Percentiles rank a stretch among this genome's conserved stretches.
Conservation (phyloP, 192 early-diverging fungal genomes). For the Dissophora globulifera region DNA sequence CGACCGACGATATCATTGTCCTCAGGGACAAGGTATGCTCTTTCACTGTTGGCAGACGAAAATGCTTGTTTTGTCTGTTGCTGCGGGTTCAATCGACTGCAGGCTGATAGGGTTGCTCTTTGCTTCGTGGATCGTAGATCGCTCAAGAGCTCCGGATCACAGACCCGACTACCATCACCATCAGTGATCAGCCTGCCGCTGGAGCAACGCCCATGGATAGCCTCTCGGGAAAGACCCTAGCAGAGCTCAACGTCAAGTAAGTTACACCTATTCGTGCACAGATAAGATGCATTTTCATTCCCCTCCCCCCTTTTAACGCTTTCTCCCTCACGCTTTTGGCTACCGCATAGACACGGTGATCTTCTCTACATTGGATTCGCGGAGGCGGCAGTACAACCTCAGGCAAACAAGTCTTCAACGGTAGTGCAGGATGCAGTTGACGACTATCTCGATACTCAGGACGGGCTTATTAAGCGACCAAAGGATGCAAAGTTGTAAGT, state of each 20-base stretch:
- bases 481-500: conserved; percentile 85
- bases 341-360: conserved; percentile 61
- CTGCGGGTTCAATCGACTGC: neutral
- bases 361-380: conserved; percentile 60
- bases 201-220: conserved; percentile 45
- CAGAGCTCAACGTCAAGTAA: conserved; percentile 54
- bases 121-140: conserved; percentile 43
- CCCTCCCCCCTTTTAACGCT: neutral
- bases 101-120: conserved; percentile 9
- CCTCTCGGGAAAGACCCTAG: conserved; percentile 45
- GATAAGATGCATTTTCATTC: neutral
- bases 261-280: conserved; percentile 9
- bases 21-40: conserved; percentile 66
- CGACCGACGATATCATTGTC: conserved; percentile 57
- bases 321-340: neutral
- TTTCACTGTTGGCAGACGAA: too few species aligned
- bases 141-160: conserved; percentile 55
- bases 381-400: conserved; percentile 34
- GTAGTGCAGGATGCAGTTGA: conserved; percentile 82
- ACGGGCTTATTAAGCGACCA: conserved; percentile 83
- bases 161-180: conserved; percentile 52
- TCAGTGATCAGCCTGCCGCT: conserved; percentile 55
- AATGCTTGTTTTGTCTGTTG: too few species aligned
- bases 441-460: conserved; percentile 78
- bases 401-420: conserved; percentile 1